Conservation (phyloP, 768 basidiomycete genomes). For the Lentinus brumalis region DNA sequence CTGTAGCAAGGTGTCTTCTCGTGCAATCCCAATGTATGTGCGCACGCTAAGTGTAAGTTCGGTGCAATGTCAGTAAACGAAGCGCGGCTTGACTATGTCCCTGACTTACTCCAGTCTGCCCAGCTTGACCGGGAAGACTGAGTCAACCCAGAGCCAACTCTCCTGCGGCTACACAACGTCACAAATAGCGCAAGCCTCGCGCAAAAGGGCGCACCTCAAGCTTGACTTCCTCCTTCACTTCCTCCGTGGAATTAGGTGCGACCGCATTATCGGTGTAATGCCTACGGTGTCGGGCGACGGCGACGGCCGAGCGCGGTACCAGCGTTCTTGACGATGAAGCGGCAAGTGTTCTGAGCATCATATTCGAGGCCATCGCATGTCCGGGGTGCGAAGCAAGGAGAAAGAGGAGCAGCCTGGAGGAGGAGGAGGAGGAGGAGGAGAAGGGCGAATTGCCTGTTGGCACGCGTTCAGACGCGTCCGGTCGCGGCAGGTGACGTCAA, state of each 20-base stretch:
- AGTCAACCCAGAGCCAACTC: conserved; percentile 73
- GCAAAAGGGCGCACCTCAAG: background rate
- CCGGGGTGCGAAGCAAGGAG: background rate
- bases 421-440: background rate
- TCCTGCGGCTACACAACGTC: conserved; percentile 33
- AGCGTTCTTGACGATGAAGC: background rate
- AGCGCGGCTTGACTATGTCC: background rate
- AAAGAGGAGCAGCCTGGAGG: background rate
- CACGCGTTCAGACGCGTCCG: conserved; percentile 8
- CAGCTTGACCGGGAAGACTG: conserved; percentile 74
- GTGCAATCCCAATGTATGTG: conserved; percentile 60
- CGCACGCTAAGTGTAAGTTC: conserved; percentile 48
- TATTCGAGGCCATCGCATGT: conserved; percentile 3
- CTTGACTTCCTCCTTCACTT: background rate
- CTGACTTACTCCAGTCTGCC: conserved; percentile 66
- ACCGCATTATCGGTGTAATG: conserved; percentile 5
- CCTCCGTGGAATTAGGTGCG: background rate
- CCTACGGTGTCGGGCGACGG: background rate
- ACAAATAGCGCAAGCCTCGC: background rate
- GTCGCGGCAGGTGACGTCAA: conserved; percentile 25
- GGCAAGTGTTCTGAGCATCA: conserved; percentile 1
- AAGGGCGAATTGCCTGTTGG: background rate
- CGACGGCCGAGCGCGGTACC: background rate
- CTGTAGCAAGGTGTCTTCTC: conserved; percentile 58
- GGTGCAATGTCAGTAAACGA: background rate